phyloP scores from a whole-genome alignment of 2,329 filamentous ascomycete genomes.

The Aureobasidium lini region DNA sequence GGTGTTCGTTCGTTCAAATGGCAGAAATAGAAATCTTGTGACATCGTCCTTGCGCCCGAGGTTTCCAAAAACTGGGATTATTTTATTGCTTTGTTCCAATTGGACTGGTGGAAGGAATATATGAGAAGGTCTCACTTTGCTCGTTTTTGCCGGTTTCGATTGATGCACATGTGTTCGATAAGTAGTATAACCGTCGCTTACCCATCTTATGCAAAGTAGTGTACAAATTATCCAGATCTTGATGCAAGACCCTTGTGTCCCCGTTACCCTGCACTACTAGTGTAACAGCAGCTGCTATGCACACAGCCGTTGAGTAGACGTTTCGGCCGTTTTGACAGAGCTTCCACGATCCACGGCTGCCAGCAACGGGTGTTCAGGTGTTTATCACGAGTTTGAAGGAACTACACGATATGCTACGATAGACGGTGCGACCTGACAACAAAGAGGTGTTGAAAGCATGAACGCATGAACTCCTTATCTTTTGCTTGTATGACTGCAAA shows the following conservation, averaged over 20 bases:
- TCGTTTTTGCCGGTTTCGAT: neutral
- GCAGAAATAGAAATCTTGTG: neutral
- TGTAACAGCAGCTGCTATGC: neutral
- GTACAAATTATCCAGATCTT: neutral
- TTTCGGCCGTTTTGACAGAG: neutral
- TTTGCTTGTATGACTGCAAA: neutral
- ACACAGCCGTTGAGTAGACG: neutral
- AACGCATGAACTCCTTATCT: neutral
- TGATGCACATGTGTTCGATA: constrained; percentile 4
- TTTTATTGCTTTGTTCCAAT: constrained; percentile 1
- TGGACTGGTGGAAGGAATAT: neutral
- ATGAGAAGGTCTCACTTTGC: constrained; percentile 4
- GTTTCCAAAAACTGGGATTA: neutral
- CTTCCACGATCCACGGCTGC: neutral
- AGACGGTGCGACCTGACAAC: neutral
- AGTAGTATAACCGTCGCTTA: neutral
- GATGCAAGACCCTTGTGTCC: constrained; percentile 1
- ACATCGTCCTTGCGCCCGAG: neutral
- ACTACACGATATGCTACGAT: neutral
- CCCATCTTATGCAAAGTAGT: neutral
- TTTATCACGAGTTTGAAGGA: neutral
- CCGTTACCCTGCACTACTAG: constrained; percentile 3
- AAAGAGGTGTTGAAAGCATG: neutral
- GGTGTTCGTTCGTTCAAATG: neutral
- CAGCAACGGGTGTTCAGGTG: neutral